phyloP scores from a whole-genome alignment of 352 stramenopile genomes.

The Phytophthora ramorum region DNA sequence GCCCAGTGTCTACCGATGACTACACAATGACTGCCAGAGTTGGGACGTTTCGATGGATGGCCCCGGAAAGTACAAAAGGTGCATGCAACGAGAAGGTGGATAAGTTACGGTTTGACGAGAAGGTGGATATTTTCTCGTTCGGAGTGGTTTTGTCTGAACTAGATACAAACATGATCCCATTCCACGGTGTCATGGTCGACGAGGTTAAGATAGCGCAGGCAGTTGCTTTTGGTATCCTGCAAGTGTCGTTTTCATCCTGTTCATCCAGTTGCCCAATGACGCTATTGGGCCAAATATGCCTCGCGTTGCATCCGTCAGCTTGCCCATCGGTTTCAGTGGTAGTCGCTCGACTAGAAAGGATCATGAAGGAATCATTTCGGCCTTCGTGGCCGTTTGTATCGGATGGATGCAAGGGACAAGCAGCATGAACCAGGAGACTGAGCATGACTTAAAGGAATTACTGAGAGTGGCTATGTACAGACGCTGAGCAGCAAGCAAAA shows the following conservation, averaged over 20 bases:
- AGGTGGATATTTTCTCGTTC: not conserved
- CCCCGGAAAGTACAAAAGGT: not conserved
- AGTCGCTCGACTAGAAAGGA: not conserved
- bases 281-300: too few species aligned
- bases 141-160: slow-evolving; percentile 8
- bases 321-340: too few species aligned
- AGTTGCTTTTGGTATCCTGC: not conserved
- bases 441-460: too few species aligned
- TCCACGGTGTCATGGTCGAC: too few species aligned
- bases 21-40: slow-evolving; percentile 11
- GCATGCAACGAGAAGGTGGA: slow-evolving; percentile 6
- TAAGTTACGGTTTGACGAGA: too few species aligned
- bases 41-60: not conserved
- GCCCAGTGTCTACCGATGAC: slow-evolving; percentile 13
- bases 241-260: not conserved
- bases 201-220: slow-evolving; percentile 28
- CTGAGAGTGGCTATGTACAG: too few species aligned
- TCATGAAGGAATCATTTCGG: slow-evolving; percentile 12
- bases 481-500: too few species aligned
- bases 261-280: not conserved
- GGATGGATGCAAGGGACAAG: too few species aligned
- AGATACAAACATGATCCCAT: too few species aligned
- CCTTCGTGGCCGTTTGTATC: too few species aligned
- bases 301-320: too few species aligned
- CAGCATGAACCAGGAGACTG: too few species aligned